Percentiles rank a stretch among this genome's conserved stretches.
Evolutionary conservation across 1,139 yeast genomes (phyloP).

Genomic region (Kurtzmaniella quercitrusa): DNA sequence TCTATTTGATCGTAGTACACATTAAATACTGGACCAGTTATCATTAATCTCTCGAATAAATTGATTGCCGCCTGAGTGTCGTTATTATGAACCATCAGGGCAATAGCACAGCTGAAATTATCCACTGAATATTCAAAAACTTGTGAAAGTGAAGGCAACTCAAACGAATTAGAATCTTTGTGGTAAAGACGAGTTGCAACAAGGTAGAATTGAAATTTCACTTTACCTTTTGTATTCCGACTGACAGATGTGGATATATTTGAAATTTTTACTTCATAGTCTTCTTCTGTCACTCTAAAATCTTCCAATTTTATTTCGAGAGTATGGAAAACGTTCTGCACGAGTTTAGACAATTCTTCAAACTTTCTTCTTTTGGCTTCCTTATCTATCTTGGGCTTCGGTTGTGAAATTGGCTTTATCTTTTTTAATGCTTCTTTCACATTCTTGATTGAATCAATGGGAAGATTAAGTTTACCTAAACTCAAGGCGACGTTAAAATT

Average conservation of each 20-base stretch:
- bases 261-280: slow-evolving; percentile 16
- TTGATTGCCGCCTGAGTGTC: slow-evolving; percentile 4
- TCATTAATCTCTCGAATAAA: slow-evolving; percentile 11
- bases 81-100: neutral
- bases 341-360: neutral
- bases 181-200: slow-evolving; percentile 30
- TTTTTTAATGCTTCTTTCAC: neutral
- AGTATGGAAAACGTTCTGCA: slow-evolving; percentile 3
- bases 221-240: neutral
- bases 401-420: neutral
- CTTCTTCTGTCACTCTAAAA: slow-evolving; percentile 20
- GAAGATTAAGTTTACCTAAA: slow-evolving; percentile 25
- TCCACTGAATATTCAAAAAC: slow-evolving; percentile 7
- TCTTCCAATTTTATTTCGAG: slow-evolving; percentile 30
- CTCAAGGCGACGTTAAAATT: slow-evolving; percentile 19
- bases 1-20: slow-evolving; percentile 39
- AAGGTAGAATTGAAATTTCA: slow-evolving; percentile 14
- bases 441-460: slow-evolving; percentile 18
- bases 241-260: slow-evolving; percentile 17
- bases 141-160: slow-evolving; percentile 26
- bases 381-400: neutral
- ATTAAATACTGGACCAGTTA: slow-evolving; percentile 32
- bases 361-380: neutral
- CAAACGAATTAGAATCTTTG: slow-evolving; percentile 28
- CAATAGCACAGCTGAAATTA: slow-evolving; percentile 1